Evolutionary conservation across 805 yeast genomes (phyloP), one percentile per base, ranked within the genome.

Genomic region (Candida golubevii): DNA sequence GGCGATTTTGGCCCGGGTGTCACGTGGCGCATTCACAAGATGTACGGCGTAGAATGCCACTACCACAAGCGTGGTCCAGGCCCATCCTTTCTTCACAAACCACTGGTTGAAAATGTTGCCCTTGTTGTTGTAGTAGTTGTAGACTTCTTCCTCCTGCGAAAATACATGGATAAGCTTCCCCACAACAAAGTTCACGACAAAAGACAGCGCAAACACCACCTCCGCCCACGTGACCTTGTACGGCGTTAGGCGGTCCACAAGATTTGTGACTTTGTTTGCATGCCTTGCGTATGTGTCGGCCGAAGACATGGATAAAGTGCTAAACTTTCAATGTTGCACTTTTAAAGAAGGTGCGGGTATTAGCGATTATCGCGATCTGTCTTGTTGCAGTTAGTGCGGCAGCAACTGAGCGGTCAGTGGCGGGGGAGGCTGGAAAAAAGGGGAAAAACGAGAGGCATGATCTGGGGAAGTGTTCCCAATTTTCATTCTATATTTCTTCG

Each of bases 1-100:
- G 23, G 40, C 32, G 23, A 44, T 10, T 32, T 39, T 40, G 18
- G 26, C 39, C 15, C 40, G 14, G 11, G 34, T 39, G 14, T 26
- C 7, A 6, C 9, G 9, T 7, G 32, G 41, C 8, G 14, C 2
- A 18, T 33, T 33, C 28, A 13, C 8, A 10, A 33, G 8, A n/a
- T 58, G 41, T 8, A 57, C 32, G 1, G 42, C 53, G 45, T 63
- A 69, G 46, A 67, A 71, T 8, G 54, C 38, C 1, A 52, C 49
- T 11, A 67, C 47, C 12, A 48, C 60, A 3, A 62, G 15, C 3
- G 75, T 55, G 8, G 96, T 89, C 98, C 97, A 93, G 12, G 79
- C 72, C 98, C 98, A 93, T 2, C 97, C 98, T 26, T 74, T 75
- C 57, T 91, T 93, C 33, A 91, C 97, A 60, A 93, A 87, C 7